These are phyloP conservation scores for Smallanthus sonchifolius DNA, from an alignment of 129 eudicot genomes.

Conservation along the genomic window DNA sequence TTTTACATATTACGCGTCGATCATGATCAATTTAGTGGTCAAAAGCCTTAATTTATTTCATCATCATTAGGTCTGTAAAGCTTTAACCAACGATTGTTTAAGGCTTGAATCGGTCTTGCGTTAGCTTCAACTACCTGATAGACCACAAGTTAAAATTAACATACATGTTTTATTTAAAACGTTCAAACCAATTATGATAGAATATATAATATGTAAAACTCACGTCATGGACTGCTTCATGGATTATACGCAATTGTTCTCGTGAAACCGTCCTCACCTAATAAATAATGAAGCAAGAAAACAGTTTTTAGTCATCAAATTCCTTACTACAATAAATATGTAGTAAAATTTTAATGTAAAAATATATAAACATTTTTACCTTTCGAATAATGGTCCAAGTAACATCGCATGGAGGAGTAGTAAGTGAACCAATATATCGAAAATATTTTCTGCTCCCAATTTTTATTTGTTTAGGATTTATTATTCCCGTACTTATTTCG, in stretches of 20 bases:
- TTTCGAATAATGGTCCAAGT: slow-evolving; percentile 33
- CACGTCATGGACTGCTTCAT: slow-evolving; percentile 23
- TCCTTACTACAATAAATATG: background rate
- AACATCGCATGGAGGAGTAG: slow-evolving; percentile 36
- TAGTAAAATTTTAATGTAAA: background rate
- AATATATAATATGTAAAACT: background rate
- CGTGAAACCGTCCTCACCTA: slow-evolving; percentile 22
- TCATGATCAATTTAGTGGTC: background rate
- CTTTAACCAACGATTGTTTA: background rate
- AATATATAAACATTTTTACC: slow-evolving; percentile 3
- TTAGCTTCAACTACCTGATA: slow-evolving; percentile 9
- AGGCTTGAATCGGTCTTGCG: background rate
- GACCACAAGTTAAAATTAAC: background rate
- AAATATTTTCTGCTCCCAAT: slow-evolving; percentile 22
- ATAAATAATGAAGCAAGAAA: background rate
- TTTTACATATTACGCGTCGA: background rate
- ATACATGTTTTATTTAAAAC: background rate
- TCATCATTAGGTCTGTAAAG: background rate
- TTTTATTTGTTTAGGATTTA: slow-evolving; percentile 17
- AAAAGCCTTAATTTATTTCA: background rate
- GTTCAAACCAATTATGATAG: background rate
- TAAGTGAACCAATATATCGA: slow-evolving; percentile 36
- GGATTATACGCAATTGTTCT: slow-evolving; percentile 16
- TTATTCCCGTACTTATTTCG: background rate
- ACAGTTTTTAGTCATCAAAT: background rate